Evolutionary conservation across 768 basidiomycete genomes (phyloP), one percentile per base, ranked within the genome.

Genomic region (Phylloporus sp.): DNA sequence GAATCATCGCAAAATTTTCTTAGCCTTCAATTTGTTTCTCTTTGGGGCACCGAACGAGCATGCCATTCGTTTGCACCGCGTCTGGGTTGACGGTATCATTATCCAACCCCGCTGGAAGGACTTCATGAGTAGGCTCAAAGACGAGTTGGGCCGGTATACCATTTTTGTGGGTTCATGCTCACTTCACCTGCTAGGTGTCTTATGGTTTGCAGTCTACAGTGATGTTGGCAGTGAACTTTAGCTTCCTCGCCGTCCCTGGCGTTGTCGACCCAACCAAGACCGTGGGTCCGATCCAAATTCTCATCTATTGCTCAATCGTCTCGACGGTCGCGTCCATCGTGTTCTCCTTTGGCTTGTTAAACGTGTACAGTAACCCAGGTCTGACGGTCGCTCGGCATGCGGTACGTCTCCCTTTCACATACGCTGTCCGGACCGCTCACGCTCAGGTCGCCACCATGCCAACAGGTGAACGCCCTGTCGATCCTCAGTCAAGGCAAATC

Each of bases 151-250:
- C 8, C 50, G 42, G 17, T 58, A 42, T 42, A 48, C 50, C 27
- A 44, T 48, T 1, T 44, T 57, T 27, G 55, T 53, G 23, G 18
- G 54, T n/a, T 37, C n/a, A 5, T 3, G 4, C 9, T 22, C 5
- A 5, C 4, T 43, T 31, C n/a, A 8, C 6, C 6, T 32, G 9
- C 5, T 9, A 0, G 27, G 13, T 28, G 11, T n/a, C 31, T 44
- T 7, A 54, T 5, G 17, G 17, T 1, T 41, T 4, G 7, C 26
- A 55, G 54, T 55, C 54, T 11, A 55, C 49, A 26, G 55, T 57
- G 13, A 52, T 55, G 44, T 44, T 57, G 10, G 55, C 54, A 2
- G 55, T 55, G 3, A 38, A 57, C 5, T 27, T 55, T 35, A 47
- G 54, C 20, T 49, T 56, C 20, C 56, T 56, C 2, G 29, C 55